Evolutionary conservation across 2,329 filamentous ascomycete species (phyloP), one percentile per base, ranked within the genome.

Genomic region (Arthrobotrys musiformis): DNA sequence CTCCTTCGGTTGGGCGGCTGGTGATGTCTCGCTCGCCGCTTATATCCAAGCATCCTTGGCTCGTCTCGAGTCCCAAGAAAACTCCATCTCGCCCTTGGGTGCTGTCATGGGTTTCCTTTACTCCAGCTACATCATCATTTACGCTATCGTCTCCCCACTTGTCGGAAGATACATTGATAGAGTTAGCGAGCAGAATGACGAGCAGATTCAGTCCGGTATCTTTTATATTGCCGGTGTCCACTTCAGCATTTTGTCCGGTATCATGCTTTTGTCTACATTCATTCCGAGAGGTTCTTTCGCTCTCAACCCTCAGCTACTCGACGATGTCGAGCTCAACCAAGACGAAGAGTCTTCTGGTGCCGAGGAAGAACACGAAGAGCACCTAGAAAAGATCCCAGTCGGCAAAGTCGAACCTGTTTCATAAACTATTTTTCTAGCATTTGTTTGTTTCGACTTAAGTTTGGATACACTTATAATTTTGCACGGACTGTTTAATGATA

Each of bases 51-150:
- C 86, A 2, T 84, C 85, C 4, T 83, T 87, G n/a, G 83, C 85
- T 0, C 82, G 85, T 24, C 82, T 85, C 26, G 86, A 87, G 78
- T 82, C 82, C 8, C 82, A 85, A 48, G 83, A 84, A 40, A 83
- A 84, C 52, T 84, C 86, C 46, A 85, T 87, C 1, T 86, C 85
- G 1, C 84, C 86, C 0, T 82, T 87, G 1, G 86, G 85, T 17
- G 85, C 86, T 0, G 85, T 87, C 44, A 87, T 87, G 86, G 85
- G 85, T 0, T 86, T 86, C 79, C 82, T 87, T 4, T 87, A 87
- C 80, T 85, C 83, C 5, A 85, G 85, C 6, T 87, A 87, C 79
- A 86, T 87, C 42, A 83, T 86, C 42, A 83, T 84, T 24, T 86
- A 85, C 79, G 85, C 85, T 35, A 84, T 86, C 54, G 81, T 83